Base-by-base conservation (phyloP, 2,329 filamentous ascomycete species). In the Paecilomyces dactylethromorphus region DNA sequence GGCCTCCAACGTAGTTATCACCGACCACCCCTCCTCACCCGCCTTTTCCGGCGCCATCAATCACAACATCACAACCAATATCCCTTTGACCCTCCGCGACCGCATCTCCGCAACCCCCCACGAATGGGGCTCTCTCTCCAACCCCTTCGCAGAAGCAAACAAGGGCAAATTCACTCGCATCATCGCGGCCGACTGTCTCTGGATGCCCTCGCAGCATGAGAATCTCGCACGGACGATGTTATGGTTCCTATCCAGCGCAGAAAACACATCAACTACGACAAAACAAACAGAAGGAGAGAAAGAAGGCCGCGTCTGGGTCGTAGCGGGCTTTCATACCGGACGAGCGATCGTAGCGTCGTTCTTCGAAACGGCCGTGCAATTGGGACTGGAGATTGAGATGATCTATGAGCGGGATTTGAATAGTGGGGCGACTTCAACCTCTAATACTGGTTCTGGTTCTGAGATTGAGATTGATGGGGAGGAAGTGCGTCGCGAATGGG, bases 261-360 rank as follows among this genome's bases (percentile, higher is more conserved):
- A 15, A 45, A 12, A 22, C 56, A 26, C 29, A n/a, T 24, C 31
- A 21, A 33, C 15, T 0, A n/a, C 29, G 12, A 55, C 7, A 12
- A 12, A 15, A 26, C 18, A 79, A 79, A 3, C 69, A 92, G 69
- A 68, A 92, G 60, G 77, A 18, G 49, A 62, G 29, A 59, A 60
- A 11, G 53, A 64, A 49, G 65, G 73, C 0, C 65, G 64, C 21
- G 64, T 84, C n/a, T 78, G 81, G 64, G 78, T 83, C 2, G 78
- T 84, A 49, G 81, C 82, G 1, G 82, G 82, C 0, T 86, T 86
- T 62, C 84, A 87, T 62, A 86, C 84, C 0, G 84, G 84, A 0
- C 75, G 84, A 12, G 75, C 76, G 11, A 82, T 81, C 63, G 71
- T 87, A 26, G 81, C 79, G 5, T 69, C 71, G 1, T 87, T 87